A percentile compares a stretch with the other conserved stretches of the same genome.
Evolutionary conservation across 495 filamentous ascomycete species (phyloP).

Genomic region (Chlorociboria aeruginascens): DNA sequence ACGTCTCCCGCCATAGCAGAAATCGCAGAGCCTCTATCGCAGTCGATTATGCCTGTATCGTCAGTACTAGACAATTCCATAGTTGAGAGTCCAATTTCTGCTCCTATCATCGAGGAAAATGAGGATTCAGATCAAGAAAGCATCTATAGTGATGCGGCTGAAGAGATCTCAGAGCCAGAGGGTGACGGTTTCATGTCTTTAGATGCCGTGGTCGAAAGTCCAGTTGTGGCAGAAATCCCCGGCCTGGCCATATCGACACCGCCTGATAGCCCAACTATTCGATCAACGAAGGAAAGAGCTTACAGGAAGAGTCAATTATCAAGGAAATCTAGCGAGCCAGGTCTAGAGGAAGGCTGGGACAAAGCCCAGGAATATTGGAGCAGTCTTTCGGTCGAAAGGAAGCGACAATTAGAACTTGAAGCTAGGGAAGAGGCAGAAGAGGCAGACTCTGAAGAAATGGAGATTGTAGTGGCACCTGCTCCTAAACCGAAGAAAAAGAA

Average conservation of each 20-base stretch:
- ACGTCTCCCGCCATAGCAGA: slow-evolving; percentile 27
- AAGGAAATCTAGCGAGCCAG: slow-evolving; percentile 16
- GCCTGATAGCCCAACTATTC: slow-evolving; percentile 13
- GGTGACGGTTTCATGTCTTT: slow-evolving; percentile 72
- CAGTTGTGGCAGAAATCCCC: slow-evolving; percentile 1
- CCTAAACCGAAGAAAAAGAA: slow-evolving; percentile 32
- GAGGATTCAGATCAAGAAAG: slow-evolving; percentile 33
- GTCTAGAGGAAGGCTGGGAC: slow-evolving; percentile 42
- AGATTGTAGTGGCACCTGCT: slow-evolving; percentile 18
- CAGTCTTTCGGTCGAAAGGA: slow-evolving; percentile 43
- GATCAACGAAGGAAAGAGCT: slow-evolving; percentile 7
- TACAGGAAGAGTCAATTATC: slow-evolving; percentile 6
- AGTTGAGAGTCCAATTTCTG: slow-evolving; percentile 2
- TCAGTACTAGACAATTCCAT: slow-evolving; percentile 22
- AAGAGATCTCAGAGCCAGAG: slow-evolving; percentile 56
- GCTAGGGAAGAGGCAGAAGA: slow-evolving; percentile 36
- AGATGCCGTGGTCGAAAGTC: slow-evolving; percentile 66
- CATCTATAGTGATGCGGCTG: slow-evolving; percentile 81
- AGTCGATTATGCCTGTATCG: slow-evolving; percentile 11
- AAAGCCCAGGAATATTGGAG: slow-evolving; percentile 52
- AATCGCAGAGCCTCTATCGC: slow-evolving; percentile 26
- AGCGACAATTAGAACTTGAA: slow-evolving; percentile 42
- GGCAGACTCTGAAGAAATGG: slow-evolving; percentile 14
- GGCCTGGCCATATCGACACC: slow-evolving; percentile 5
- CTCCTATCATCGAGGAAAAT: slow-evolving; percentile 12